Conservation (phyloP, 352 stramenopile species). For the Phytophthora fragariae region DNA sequence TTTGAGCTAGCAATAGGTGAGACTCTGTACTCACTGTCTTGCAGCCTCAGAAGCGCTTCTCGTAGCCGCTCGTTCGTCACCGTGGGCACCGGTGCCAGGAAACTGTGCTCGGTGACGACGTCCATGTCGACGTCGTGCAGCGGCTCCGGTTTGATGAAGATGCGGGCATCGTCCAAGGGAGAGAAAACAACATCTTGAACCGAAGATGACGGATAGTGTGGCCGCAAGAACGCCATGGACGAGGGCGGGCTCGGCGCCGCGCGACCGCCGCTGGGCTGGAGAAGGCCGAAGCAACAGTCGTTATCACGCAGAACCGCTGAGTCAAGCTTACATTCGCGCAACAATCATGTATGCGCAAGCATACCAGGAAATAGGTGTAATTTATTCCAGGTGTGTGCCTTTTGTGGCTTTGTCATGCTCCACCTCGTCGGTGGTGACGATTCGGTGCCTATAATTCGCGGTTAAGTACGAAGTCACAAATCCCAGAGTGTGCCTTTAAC, state of each 20-base stretch:
- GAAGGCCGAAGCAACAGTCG: constrained; percentile 11
- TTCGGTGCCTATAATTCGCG: no score
- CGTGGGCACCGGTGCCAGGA: no score
- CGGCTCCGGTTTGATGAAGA: constrained; percentile 22
- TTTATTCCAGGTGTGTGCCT: no score
- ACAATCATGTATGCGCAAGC: no score
- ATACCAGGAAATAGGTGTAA: no score
- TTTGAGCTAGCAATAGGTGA: background rate
- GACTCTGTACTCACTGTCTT: constrained; percentile 44
- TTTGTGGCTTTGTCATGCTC: no score
- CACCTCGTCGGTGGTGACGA: no score
- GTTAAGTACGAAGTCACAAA: no score
- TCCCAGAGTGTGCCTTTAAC: no score
- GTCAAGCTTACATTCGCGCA: no score
- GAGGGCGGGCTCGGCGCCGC: constrained; percentile 25
- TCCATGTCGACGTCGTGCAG: background rate
- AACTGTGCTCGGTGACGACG: no score
- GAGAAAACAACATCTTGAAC: background rate
- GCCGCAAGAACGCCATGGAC: constrained; percentile 29
- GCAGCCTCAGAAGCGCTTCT: constrained; percentile 49
- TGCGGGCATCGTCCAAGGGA: background rate
- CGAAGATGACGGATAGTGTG: constrained; percentile 15
- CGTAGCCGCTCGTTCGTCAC: constrained; percentile 41
- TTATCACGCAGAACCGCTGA: no score
- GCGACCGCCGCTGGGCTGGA: background rate